phyloP scores from a whole-genome alignment of 2,329 filamentous ascomycete genomes.

The Diatrype stigma region DNA sequence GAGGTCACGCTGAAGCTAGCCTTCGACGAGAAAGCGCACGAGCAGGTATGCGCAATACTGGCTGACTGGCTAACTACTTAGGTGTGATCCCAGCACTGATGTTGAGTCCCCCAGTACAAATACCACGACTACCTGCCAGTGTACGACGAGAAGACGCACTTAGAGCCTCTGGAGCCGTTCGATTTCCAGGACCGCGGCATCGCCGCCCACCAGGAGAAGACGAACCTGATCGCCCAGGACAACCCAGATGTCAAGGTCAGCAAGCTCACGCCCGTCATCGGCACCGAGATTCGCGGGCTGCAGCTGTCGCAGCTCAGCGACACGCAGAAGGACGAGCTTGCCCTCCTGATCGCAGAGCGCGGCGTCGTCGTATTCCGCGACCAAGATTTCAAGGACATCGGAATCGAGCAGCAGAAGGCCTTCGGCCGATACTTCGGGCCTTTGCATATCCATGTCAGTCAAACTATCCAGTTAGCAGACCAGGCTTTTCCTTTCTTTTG shows the following conservation, averaged over 20 bases:
- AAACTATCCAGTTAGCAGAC: constrained; percentile 10
- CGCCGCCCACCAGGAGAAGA: too few species aligned
- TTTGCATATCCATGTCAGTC: constrained; percentile 12
- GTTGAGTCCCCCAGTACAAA: too few species aligned
- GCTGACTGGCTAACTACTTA: too few species aligned
- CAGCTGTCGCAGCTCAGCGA: constrained; percentile 11
- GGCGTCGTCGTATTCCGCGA: constrained; percentile 17
- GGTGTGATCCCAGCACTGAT: too few species aligned
- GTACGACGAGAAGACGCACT: too few species aligned
- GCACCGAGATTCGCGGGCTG: constrained; percentile 12
- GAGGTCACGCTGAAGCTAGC: too few species aligned
- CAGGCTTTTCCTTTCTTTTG: constrained; percentile 14
- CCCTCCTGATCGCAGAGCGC: constrained; percentile 15
- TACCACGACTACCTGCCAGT: too few species aligned
- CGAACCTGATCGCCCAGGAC: too few species aligned
- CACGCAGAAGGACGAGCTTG: constrained; percentile 16
- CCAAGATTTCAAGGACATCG: constrained; percentile 19
- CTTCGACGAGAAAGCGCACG: too few species aligned
- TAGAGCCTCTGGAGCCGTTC: too few species aligned
- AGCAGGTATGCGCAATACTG: too few species aligned
- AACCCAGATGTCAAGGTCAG: constrained; percentile 1
- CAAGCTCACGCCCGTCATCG: constrained; percentile 9
- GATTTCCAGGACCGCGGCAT: too few species aligned
- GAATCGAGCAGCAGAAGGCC: constrained; percentile 18
- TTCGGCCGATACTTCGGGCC: constrained; percentile 18